Evolutionary conservation across 2,329 filamentous ascomycete genomes (phyloP).

Genomic region (Penicillium thymicola): DNA sequence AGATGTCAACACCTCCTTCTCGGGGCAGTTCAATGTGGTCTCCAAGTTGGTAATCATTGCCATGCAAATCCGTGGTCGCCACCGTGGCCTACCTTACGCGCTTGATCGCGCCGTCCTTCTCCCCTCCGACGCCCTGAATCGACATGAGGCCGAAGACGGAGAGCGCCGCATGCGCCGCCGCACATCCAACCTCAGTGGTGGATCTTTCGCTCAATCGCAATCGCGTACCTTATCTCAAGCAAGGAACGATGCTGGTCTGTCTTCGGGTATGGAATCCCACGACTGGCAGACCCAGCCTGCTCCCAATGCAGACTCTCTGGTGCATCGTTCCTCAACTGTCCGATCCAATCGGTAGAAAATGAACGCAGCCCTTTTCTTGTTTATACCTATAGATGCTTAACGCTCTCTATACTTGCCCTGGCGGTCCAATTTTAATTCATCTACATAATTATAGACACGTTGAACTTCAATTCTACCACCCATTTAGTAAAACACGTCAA

Average conservation of each 20-base stretch:
- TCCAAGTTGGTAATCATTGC: conserved; percentile 64
- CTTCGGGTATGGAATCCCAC: conserved; percentile 27
- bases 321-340: conserved; percentile 30
- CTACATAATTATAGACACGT: conserved; percentile 1
- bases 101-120: conserved; percentile 68
- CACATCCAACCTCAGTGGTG: conserved; percentile 33
- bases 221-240: conserved; percentile 24
- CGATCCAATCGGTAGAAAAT: conserved; percentile 23
- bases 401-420: conserved; percentile 8
- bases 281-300: conserved; percentile 20
- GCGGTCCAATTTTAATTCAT: background rate
- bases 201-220: conserved; percentile 22
- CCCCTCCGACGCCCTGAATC: conserved; percentile 61
- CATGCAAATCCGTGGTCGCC: conserved; percentile 64
- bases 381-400: conserved; percentile 13
- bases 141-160: conserved; percentile 56
- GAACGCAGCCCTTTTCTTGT: background rate
- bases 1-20: conserved; percentile 73
- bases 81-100: conserved; percentile 64
- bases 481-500: background rate
- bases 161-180: conserved; percentile 44
- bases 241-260: conserved; percentile 19
- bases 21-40: conserved; percentile 71
- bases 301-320: conserved; percentile 19
- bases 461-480: background rate